Evolutionary conservation across 2,329 filamentous ascomycete species (phyloP), one percentile per base, ranked within the genome.

Genomic region (Teratosphaeria viscida): DNA sequence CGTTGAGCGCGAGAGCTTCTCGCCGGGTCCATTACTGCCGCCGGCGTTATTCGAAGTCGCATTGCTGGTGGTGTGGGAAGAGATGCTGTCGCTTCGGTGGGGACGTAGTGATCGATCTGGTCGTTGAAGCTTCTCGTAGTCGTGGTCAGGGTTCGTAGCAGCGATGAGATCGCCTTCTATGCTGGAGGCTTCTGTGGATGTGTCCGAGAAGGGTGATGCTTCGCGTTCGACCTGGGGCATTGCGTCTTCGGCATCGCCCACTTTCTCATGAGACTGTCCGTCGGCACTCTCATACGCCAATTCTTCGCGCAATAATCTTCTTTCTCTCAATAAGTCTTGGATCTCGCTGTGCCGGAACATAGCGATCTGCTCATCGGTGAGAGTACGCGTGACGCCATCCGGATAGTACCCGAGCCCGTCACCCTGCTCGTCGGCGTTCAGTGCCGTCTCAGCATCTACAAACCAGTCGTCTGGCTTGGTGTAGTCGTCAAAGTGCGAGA

Each of bases 311-410:
- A 62, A 59, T 37, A 59, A 58, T 53, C 61, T 55, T 43, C 64
- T 56, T 47, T 80, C 77, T 62, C 83, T 83, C 29, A 89, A 77
- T 47, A 95, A 77, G 12, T 83, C 75, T 69, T 94, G 86, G 26
- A 95, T 82, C 73, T 97, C 92, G 2, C 89, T 92, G 70, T 95
- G 90, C 62, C 92, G 82, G 72, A 96, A 96, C 62, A 96, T 92
- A 57, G 84, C 84, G 66, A 96, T 90, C 76, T 96, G 89, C 66
- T 91, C 89, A 69, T 96, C 89, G 10, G 92, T 96, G 67, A 97
- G 79, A 19, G 91, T 96, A 49, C 92, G 87, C 71, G 94, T 94
- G 62, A 85, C 84, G 2, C 92, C 92, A 69, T 97, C 92, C 0
- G 82, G 75, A 66, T 97, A 97, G 73, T 90, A 92, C 19, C 91